These are phyloP conservation scores for Suhomyces sp. DNA, from an alignment of 805 yeast species.

Conservation along the genomic window DNA sequence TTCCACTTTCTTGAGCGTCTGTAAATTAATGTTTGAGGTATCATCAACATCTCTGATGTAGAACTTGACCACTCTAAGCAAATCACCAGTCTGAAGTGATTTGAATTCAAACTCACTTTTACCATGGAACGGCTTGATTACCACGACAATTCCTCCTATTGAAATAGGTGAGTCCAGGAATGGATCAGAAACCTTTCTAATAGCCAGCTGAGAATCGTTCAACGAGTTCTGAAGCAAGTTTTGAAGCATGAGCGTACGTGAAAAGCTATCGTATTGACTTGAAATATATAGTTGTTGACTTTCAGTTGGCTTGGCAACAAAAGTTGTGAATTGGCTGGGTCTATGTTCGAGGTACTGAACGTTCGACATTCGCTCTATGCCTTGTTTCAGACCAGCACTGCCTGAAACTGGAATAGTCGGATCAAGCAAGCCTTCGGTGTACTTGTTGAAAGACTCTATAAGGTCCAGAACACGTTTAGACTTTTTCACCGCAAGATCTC, in stretches of 20 bases:
- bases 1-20: not conserved
- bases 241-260: conserved; percentile 27
- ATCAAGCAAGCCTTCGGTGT: conserved; percentile 9
- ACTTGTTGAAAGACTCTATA: conserved; percentile 13
- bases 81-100: conserved; percentile 29
- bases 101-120: conserved; percentile 17
- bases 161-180: conserved; percentile 19
- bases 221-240: conserved; percentile 17
- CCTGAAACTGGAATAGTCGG: not conserved
- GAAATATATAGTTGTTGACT: conserved; percentile 11
- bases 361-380: conserved; percentile 7
- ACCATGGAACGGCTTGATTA: conserved; percentile 26
- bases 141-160: conserved; percentile 33
- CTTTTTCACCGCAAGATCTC: not conserved
- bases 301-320: conserved; percentile 14
- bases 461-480: conserved; percentile 3
- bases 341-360: conserved; percentile 5
- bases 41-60: conserved; percentile 11
- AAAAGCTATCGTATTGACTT: conserved; percentile 23
- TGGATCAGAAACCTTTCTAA: conserved; percentile 28
- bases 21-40: not conserved
- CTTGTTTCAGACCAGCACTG: conserved; percentile 1
- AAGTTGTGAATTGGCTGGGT: conserved; percentile 8
- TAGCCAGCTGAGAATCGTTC: conserved; percentile 11
- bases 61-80: conserved; percentile 27